Evolutionary conservation across 2,329 filamentous ascomycete genomes (phyloP).

Genomic region (Fusarium robinianum): DNA sequence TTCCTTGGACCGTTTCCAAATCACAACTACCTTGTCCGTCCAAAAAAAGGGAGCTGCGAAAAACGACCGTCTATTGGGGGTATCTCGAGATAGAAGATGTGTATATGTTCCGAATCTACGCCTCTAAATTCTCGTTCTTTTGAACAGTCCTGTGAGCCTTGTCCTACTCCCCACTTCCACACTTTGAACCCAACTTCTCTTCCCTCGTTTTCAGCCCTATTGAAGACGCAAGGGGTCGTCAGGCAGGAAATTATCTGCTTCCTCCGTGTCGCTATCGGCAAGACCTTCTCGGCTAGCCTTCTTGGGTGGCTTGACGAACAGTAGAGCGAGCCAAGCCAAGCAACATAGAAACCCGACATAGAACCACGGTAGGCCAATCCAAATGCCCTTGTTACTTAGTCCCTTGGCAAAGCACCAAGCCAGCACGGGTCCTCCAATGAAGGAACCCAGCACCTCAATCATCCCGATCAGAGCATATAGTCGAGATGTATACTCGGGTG

Average conservation of each 20-base stretch:
- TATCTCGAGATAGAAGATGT: no score
- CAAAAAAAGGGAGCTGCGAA: no score
- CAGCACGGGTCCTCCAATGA: slow-evolving; percentile 47
- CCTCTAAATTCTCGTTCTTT: no score
- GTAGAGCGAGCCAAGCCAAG: slow-evolving; percentile 36
- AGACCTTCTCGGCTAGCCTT: slow-evolving; percentile 20
- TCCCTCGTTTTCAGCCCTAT: slow-evolving; percentile 8
- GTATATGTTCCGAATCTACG: not conserved
- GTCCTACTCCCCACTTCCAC: not conserved
- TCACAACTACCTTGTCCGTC: no score
- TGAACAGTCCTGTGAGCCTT: no score
- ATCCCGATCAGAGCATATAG: slow-evolving; percentile 49
- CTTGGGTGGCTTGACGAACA: slow-evolving; percentile 43
- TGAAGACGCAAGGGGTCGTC: slow-evolving; percentile 33
- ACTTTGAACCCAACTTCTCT: not conserved
- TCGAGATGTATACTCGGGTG: slow-evolving; percentile 45
- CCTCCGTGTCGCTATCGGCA: slow-evolving; percentile 21
- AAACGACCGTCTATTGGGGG: no score
- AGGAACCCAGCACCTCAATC: slow-evolving; percentile 45
- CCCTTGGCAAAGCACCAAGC: slow-evolving; percentile 47
- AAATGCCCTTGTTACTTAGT: slow-evolving; percentile 41
- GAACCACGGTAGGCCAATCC: slow-evolving; percentile 48
- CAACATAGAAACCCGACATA: slow-evolving; percentile 42
- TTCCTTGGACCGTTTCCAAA: no score
- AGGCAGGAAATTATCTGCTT: slow-evolving; percentile 29